A percentile compares a stretch with the other conserved stretches of the same genome.
Conservation (phyloP, 2,329 filamentous ascomycete genomes). For the Ilyonectria mors-panacis region DNA sequence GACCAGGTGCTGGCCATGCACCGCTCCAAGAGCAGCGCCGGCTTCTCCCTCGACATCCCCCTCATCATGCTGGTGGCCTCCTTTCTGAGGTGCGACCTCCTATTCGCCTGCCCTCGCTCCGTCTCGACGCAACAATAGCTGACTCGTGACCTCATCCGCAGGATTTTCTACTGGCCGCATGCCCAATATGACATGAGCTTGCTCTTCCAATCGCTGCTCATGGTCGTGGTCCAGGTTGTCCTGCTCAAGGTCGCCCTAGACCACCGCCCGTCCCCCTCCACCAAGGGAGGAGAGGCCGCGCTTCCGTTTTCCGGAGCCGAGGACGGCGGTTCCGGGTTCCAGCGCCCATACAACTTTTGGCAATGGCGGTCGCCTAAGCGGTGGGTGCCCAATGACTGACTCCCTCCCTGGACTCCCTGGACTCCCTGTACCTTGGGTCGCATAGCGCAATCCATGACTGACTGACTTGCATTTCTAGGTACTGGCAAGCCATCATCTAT, state of each 20-base stretch:
- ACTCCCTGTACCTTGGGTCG: background rate
- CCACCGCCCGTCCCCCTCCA: conserved; percentile 72
- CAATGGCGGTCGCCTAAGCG: conserved; percentile 82
- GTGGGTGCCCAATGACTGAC: conserved; percentile 56
- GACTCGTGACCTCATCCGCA: conserved; percentile 51
- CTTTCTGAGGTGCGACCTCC: conserved; percentile 69
- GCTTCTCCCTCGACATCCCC: conserved; percentile 80
- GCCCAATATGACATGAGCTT: conserved; percentile 75
- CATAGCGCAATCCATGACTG: conserved; percentile 21
- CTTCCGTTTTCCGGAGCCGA: conserved; percentile 73
- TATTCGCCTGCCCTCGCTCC: conserved; percentile 1
- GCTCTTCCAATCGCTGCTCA: conserved; percentile 75
- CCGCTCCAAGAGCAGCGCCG: conserved; percentile 73
- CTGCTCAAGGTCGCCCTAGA: conserved; percentile 79
- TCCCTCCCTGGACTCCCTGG: background rate
- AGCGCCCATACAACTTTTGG: conserved; percentile 84
- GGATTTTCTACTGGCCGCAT: conserved; percentile 80
- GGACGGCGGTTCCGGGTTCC: conserved; percentile 55
- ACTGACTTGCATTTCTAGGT: conserved; percentile 59
- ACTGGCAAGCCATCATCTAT: conserved; percentile 84
- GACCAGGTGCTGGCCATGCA: conserved; percentile 78
- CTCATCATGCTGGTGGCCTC: conserved; percentile 81
- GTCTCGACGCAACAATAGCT: conserved; percentile 28
- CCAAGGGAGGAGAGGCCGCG: conserved; percentile 72
- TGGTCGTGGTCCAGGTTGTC: conserved; percentile 74